A percentile compares a stretch with the other conserved stretches of the same genome.
phyloP scores from a whole-genome alignment of 345 rosid genomes.

The Populus pruinosa region DNA sequence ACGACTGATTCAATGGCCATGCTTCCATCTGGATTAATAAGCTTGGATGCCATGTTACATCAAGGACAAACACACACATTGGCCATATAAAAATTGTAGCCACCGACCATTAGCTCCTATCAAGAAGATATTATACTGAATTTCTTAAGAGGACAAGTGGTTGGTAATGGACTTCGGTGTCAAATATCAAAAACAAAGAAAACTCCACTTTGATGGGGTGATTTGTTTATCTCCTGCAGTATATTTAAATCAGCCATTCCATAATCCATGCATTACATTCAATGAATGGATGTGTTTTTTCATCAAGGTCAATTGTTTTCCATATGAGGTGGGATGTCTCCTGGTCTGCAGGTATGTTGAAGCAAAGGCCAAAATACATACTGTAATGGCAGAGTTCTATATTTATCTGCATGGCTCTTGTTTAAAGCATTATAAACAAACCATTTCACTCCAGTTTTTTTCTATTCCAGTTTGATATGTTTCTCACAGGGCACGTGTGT shows the following conservation, averaged over 20 bases:
- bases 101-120: constrained; percentile 24
- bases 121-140: background rate
- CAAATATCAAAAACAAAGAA: constrained; percentile 8
- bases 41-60: constrained; percentile 7
- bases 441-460: background rate
- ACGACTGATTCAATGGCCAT: background rate
- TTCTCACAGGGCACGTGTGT: background rate
- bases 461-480: background rate
- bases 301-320: constrained; percentile 23
- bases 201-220: constrained; percentile 15
- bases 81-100: constrained; percentile 4
- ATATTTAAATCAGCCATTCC: background rate
- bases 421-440: background rate
- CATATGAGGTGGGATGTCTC: constrained; percentile 24
- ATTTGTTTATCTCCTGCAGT: background rate
- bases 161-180: background rate
- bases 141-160: background rate
- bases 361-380: constrained; percentile 13
- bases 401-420: background rate
- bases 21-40: background rate
- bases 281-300: constrained; percentile 18
- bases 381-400: constrained; percentile 10
- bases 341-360: constrained; percentile 25
- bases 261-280: constrained; percentile 20
- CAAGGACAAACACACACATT: constrained; percentile 6